Conservation (phyloP, 2,329 filamentous ascomycete genomes). For the Aspergillus clavatus region DNA sequence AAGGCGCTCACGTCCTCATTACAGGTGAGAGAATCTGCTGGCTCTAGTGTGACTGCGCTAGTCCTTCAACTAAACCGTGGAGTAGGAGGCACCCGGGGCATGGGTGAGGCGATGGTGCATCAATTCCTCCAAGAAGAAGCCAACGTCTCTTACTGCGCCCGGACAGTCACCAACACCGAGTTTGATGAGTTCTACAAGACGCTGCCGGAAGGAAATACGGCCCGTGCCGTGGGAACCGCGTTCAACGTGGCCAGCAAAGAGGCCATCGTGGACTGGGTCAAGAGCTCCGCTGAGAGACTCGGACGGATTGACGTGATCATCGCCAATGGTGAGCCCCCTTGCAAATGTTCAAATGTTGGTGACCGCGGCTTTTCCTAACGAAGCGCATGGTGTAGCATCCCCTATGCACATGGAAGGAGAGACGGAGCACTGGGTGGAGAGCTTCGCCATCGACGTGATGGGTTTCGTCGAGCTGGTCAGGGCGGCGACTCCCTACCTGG, state of each 20-base stretch:
- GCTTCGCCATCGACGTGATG: conserved; percentile 17
- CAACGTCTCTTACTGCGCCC: conserved; percentile 20
- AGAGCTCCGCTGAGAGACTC: background rate
- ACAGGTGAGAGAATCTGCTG: conserved; percentile 6
- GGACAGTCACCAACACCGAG: conserved; percentile 13
- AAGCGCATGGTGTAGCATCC: conserved; percentile 12
- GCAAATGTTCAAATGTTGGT: conserved; percentile 12
- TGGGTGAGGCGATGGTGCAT: conserved; percentile 22
- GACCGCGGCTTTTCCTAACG: no score
- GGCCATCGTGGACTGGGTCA: conserved; percentile 14
- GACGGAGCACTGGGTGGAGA: conserved; percentile 12
- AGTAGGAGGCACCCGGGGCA: conserved; percentile 17
- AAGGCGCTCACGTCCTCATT: conserved; percentile 11
- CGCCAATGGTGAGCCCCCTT: conserved; percentile 6
- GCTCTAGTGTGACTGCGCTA: background rate
- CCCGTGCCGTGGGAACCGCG: conserved; percentile 12
- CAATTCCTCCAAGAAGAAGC: conserved; percentile 20
- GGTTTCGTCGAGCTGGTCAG: conserved; percentile 16
- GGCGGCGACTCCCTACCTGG: conserved; percentile 11
- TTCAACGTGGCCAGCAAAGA: conserved; percentile 14
- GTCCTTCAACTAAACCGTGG: background rate
- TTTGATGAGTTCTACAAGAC: conserved; percentile 9
- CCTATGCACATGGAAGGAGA: conserved; percentile 14
- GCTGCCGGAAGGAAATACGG: conserved; percentile 4
- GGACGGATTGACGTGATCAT: background rate